These are phyloP conservation scores for Lipomyces orientalis DNA, from an alignment of 805 yeast genomes.

Conservation along the genomic window DNA sequence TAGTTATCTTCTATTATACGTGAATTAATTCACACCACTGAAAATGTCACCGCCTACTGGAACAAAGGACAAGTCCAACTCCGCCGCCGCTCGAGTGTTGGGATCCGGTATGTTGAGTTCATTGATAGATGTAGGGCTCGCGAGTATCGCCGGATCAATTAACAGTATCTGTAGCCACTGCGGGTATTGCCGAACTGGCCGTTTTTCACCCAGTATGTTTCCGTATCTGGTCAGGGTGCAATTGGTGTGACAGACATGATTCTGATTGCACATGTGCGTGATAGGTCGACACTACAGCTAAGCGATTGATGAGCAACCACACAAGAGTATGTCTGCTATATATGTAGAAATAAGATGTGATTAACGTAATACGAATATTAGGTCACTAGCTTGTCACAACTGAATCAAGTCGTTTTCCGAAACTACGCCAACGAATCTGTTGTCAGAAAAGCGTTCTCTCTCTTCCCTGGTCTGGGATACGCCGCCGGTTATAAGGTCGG, in stretches of 20 bases:
- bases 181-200: conserved; percentile 95
- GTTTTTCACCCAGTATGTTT: conserved; percentile 88
- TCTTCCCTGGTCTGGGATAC: conserved; percentile 97
- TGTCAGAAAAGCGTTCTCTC: conserved; percentile 72
- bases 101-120: conserved; percentile 65
- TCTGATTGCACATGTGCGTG: not conserved
- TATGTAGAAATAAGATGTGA: not conserved
- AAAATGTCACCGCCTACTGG: conserved; percentile 43
- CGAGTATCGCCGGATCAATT: not conserved
- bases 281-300: conserved; percentile 86
- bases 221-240: not conserved
- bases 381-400: conserved; percentile 65
- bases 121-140: not conserved
- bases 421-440: conserved; percentile 76
- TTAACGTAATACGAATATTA: conserved; percentile 41
- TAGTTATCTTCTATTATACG: not conserved
- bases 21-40: not conserved
- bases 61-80: conserved; percentile 75
- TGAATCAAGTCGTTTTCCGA: conserved; percentile 86
- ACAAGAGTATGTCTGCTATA: conserved; percentile 63
- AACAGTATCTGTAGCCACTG: conserved; percentile 51
- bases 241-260: not conserved
- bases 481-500: conserved; percentile 87
- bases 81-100: conserved; percentile 85
- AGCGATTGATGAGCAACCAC: conserved; percentile 91